Percentiles rank a stretch among this genome's conserved stretches.
phyloP scores from a whole-genome alignment of 306 rosid genomes.

The Vicia faba region DNA sequence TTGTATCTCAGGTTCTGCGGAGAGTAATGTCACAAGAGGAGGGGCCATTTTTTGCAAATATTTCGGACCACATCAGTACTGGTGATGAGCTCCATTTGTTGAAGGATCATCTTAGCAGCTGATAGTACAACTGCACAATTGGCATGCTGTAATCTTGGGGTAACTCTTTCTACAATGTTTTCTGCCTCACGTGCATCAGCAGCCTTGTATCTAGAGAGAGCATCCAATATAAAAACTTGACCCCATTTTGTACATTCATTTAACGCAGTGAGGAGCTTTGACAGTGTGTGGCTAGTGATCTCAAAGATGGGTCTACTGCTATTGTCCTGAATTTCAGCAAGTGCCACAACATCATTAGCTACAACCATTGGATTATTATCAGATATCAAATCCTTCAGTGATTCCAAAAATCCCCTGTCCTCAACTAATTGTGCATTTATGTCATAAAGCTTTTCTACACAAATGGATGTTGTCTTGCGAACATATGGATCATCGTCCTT shows the following conservation, averaged over 20 bases:
- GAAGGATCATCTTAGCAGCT: constrained; percentile 99
- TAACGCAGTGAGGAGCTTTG: constrained; percentile 97
- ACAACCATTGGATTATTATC: too few relatives aligned
- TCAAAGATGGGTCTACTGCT: too few relatives aligned
- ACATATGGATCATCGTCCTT: constrained; percentile 99
- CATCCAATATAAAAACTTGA: constrained; percentile 96
- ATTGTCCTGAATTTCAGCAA: too few relatives aligned
- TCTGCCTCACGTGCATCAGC: constrained; percentile 98
- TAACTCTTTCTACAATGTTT: constrained; percentile 96
- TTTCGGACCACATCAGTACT: too few relatives aligned
- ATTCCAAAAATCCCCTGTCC: too few relatives aligned
- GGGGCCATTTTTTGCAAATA: too few relatives aligned
- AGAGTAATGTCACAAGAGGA: too few relatives aligned
- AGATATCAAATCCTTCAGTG: too few relatives aligned
- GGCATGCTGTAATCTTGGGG: constrained; percentile 97
- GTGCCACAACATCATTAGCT: too few relatives aligned
- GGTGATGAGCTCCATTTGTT: constrained; percentile 98
- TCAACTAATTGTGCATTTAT: constrained; percentile 97
- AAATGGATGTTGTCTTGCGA: constrained; percentile 97
- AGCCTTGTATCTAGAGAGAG: constrained; percentile 95
- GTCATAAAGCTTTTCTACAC: constrained; percentile 98
- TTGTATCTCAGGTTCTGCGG: too few relatives aligned
- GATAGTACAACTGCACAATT: constrained; percentile 99
- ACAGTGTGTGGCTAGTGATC: too few relatives aligned
- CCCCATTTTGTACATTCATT: constrained; percentile 99